Conservation (phyloP, 768 basidiomycete genomes). For the Termitomyces sp. region DNA sequence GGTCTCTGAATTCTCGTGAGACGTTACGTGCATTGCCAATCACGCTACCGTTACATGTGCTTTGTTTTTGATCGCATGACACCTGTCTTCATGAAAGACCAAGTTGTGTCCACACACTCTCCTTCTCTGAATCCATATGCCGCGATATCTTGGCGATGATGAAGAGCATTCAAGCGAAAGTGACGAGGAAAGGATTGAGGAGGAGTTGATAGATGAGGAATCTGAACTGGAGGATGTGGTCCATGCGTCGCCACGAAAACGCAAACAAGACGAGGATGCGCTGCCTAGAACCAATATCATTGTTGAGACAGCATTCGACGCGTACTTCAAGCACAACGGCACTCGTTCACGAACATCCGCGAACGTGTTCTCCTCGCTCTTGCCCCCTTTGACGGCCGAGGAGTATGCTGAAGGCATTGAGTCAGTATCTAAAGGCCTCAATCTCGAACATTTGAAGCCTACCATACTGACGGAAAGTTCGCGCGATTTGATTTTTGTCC, state of each 20-base stretch:
- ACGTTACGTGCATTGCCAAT: too few relatives aligned
- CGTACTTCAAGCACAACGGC: constrained; percentile 70
- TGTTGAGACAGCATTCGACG: constrained; percentile 72
- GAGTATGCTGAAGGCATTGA: constrained; percentile 47
- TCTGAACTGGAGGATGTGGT: constrained; percentile 10
- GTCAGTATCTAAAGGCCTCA: constrained; percentile 19
- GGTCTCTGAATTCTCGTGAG: too few relatives aligned
- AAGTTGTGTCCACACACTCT: neutral
- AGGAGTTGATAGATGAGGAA: constrained; percentile 13
- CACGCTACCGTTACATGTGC: too few relatives aligned
- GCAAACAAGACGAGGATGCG: constrained; percentile 10
- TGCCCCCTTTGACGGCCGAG: constrained; percentile 65
- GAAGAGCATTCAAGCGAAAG: constrained; percentile 10
- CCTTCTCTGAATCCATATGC: neutral
- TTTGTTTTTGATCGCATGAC: neutral
- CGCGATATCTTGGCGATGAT: constrained; percentile 5
- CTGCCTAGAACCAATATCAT: constrained; percentile 31
- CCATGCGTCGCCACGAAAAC: constrained; percentile 8
- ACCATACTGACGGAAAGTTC: constrained; percentile 26
- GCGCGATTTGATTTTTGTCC: constrained; percentile 41
- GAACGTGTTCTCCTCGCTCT: constrained; percentile 72
- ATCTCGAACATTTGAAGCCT: constrained; percentile 28
- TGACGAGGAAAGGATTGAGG: constrained; percentile 11
- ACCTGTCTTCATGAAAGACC: neutral
- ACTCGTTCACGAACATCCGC: constrained; percentile 68